These are phyloP conservation scores for Starmerella cellae DNA, from an alignment of 805 yeast genomes.

Conservation along the genomic window DNA sequence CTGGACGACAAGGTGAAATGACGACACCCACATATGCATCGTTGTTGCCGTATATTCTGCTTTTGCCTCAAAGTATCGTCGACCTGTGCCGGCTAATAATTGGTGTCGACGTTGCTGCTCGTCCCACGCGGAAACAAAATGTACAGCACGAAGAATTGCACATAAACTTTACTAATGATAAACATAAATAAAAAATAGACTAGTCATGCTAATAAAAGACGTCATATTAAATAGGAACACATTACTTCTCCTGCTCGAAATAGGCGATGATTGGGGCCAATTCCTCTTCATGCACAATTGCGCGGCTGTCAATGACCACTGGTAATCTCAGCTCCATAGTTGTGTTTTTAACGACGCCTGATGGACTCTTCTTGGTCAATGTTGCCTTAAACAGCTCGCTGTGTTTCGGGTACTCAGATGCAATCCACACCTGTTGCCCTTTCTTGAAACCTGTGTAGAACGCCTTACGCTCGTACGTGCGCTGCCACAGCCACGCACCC, in stretches of 20 bases:
- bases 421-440: conserved; percentile 12
- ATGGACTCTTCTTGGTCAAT: not conserved
- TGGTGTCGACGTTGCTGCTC: conserved; percentile 42
- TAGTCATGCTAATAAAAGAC: no score
- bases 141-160: no score
- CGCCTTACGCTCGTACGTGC: conserved; percentile 14
- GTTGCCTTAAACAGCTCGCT: conserved; percentile 5
- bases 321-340: conserved; percentile 2
- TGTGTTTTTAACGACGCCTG: not conserved
- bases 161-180: no score
- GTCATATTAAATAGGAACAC: no score
- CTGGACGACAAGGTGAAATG: conserved; percentile 42
- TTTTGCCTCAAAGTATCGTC: conserved; percentile 56
- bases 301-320: conserved; percentile 14
- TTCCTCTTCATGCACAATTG: conserved; percentile 10
- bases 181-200: no score
- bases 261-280: conserved; percentile 6
- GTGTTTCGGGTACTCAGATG: conserved; percentile 9
- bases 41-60: conserved; percentile 48
- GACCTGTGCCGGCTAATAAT: conserved; percentile 39
- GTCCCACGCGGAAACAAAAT: no score
- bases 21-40: conserved; percentile 56
- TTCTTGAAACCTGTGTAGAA: conserved; percentile 14
- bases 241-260: no score
- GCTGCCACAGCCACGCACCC: conserved; percentile 13